These are phyloP conservation scores for Penicillium sp. DNA, from an alignment of 2,329 filamentous ascomycete genomes.

Conservation along the genomic window DNA sequence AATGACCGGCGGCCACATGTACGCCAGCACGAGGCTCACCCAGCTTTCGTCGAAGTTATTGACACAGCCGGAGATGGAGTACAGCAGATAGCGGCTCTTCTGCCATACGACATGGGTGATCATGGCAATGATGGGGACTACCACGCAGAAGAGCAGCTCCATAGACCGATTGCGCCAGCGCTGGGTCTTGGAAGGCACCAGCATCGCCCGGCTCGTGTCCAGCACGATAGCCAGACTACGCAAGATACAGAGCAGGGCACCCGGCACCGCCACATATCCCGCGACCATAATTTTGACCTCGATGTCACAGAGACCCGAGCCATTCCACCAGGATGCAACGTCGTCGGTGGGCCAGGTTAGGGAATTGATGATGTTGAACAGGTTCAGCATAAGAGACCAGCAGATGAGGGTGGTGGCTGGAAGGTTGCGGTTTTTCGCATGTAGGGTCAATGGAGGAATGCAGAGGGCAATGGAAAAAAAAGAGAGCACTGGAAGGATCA, in stretches of 20 bases:
- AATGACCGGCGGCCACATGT: conserved; percentile 57
- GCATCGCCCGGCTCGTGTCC: conserved; percentile 55
- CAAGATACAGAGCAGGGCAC: conserved; percentile 57
- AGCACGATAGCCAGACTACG: conserved; percentile 59
- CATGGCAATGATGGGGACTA: conserved; percentile 56
- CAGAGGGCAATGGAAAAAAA: conserved; percentile 52
- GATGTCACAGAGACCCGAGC: conserved; percentile 62
- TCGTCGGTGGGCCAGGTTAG: conserved; percentile 64
- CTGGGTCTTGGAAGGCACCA: conserved; percentile 51
- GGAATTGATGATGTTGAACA: conserved; percentile 60
- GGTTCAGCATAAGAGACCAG: conserved; percentile 57
- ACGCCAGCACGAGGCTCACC: conserved; percentile 54
- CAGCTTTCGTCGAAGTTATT: conserved; percentile 56
- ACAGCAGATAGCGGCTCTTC: conserved; percentile 56
- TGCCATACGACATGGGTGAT: conserved; percentile 60
- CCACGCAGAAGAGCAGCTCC: conserved; percentile 57
- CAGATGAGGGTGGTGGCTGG: conserved; percentile 56
- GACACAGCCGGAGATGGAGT: conserved; percentile 59
- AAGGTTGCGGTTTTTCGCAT: conserved; percentile 60
- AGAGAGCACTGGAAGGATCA: conserved; percentile 50
- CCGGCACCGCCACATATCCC: conserved; percentile 52
- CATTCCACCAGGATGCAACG: conserved; percentile 55
- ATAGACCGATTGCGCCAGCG: conserved; percentile 48
- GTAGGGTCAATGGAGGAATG: conserved; percentile 58
- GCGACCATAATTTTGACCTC: conserved; percentile 59